Conservation (phyloP, 345 rosid species). For the Barbarea vulgaris region DNA sequence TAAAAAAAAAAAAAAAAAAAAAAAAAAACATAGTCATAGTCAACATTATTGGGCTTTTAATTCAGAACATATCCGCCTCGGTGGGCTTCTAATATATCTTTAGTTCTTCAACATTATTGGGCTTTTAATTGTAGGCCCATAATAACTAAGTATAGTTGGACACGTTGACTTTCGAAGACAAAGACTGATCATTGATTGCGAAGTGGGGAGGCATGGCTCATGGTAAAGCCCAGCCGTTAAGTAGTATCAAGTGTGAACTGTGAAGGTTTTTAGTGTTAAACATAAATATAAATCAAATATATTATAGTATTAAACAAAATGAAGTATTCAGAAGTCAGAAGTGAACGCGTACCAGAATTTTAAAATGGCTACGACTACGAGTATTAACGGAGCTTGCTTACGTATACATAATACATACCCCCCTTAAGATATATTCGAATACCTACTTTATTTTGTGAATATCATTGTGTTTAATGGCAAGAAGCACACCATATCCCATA, state of each 20-base stretch:
- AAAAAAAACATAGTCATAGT: no score
- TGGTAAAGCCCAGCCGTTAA: background rate
- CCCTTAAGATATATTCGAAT: background rate
- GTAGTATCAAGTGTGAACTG: slow-evolving; percentile 15
- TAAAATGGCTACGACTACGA: background rate
- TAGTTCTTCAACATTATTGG: background rate
- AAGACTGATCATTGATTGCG: background rate
- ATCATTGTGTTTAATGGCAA: slow-evolving; percentile 27
- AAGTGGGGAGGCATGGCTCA: slow-evolving; percentile 28
- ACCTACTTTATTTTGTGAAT: slow-evolving; percentile 1
- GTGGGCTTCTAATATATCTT: background rate
- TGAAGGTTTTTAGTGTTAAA: no score
- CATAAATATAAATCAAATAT: no score
- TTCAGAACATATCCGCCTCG: background rate
- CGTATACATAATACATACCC: background rate
- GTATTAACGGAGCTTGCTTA: background rate
- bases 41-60: no score
- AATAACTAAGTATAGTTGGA: background rate
- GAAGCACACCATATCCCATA: slow-evolving; percentile 28
- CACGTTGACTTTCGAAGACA: slow-evolving; percentile 5
- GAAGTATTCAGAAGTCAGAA: background rate
- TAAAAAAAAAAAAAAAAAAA: no score
- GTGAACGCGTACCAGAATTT: background rate
- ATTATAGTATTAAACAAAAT: background rate
- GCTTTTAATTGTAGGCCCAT: slow-evolving; percentile 15